Base-by-base conservation (phyloP, 2,329 filamentous ascomycete species). In the Coniochaeta sp. region DNA sequence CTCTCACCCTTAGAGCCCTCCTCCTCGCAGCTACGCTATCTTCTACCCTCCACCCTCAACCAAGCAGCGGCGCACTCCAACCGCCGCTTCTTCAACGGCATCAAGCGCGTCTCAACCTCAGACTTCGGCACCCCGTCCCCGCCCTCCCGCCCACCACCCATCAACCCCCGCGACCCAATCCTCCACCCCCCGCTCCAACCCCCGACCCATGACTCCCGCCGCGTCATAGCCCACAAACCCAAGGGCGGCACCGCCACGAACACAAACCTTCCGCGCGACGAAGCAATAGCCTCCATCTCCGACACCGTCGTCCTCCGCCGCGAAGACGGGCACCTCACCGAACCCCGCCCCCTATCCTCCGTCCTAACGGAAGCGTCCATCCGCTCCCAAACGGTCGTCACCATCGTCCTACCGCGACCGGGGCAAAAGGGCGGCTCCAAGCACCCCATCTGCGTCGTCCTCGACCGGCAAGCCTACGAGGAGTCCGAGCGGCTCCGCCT, bases 361-460 rank as follows among this genome's bases (percentile, higher is more conserved):
- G 68, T 82, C 48, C 70, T 83, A 13, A 56, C 49, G 48, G 64
- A 56, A 53, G 65, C 70, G n/a, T 58, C 71, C 52, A 54, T 60
- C 8, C 56, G 59, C 31, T 65, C 67, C 33, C 45, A 65, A 22
- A 69, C 69, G 32, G 68, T 78, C 30, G 71, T 72, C 51, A 71
- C 73, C 65, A 55, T 75, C 4, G 63, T 63, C 47, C 60, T 71
- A 32, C 73, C 71, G 3, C 63, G 16, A 20, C 2, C 22, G 22
- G 35, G n/a, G 26, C 38, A 40, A 5, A 26, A 16, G 4, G 40
- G 13, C 10, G 50, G 50, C 26, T 54, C 55, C 6, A 56, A 58
- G 48, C 71, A 63, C 51, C 83, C 89, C 1, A 75, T 91, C 30
- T 95, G 89, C 75, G 85, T 83, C 59, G 73, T 95, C 45, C 65